A percentile compares a stretch with the other conserved stretches of the same genome.
These are phyloP conservation scores for Saccharomycopsis oosterbeekiorum DNA, from an alignment of 805 yeast species.

Conservation along the genomic window DNA sequence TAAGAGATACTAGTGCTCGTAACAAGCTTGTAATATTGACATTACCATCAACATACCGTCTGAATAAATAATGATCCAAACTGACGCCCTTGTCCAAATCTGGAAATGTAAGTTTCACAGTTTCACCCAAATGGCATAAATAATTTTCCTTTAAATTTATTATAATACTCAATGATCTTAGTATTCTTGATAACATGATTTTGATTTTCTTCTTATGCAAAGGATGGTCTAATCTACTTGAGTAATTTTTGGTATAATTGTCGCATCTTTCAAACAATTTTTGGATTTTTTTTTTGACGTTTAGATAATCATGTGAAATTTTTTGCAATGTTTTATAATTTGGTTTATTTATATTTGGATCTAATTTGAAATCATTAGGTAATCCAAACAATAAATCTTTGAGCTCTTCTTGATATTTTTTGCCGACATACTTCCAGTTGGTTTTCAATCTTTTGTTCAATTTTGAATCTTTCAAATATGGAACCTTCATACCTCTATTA, in stretches of 20 bases:
- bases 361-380: conserved; percentile 8
- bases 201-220: neutral
- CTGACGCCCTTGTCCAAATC: conserved; percentile 1
- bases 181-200: neutral
- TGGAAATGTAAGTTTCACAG: neutral
- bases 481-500: neutral
- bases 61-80: conserved; percentile 5
- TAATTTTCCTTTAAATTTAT: neutral
- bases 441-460: neutral
- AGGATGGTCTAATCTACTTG: neutral
- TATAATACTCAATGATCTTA: neutral
- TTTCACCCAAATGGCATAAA: neutral
- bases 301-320: neutral
- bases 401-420: neutral
- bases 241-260: neutral
- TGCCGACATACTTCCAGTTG: neutral
- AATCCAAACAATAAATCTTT: conserved; percentile 1
- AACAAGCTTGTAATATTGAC: conserved; percentile 11
- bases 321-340: neutral
- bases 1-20: conserved; percentile 3
- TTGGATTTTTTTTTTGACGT: neutral
- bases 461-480: neutral
- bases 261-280: neutral
- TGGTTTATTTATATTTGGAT: conserved; percentile 2
- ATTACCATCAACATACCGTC: conserved; percentile 14